Evolutionary conservation across 2,329 filamentous ascomycete genomes (phyloP).

Genomic region (Colletotrichum tofieldiae): DNA sequence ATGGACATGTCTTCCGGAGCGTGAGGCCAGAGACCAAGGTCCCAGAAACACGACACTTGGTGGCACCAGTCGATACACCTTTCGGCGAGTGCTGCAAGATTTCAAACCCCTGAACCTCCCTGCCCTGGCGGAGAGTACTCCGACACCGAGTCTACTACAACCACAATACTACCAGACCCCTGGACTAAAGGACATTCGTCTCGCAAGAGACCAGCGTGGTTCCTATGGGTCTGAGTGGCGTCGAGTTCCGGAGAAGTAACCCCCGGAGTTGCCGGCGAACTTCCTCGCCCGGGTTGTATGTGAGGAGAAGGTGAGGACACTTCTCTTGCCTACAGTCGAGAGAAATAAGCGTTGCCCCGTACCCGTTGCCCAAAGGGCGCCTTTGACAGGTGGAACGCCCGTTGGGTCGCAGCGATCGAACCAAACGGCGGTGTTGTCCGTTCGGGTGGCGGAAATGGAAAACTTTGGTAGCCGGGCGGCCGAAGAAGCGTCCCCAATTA

Average conservation of each 20-base stretch:
- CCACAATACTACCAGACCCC: background rate
- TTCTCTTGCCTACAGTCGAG: background rate
- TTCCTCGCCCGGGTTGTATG: background rate
- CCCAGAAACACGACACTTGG: too few relatives aligned
- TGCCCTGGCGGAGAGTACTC: background rate
- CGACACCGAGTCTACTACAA: background rate
- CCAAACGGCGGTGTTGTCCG: background rate
- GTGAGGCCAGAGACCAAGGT: too few relatives aligned
- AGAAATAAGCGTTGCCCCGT: background rate
- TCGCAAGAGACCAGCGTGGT: background rate
- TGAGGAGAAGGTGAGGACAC: background rate
- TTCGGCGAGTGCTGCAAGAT: background rate
- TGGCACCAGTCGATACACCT: too few relatives aligned
- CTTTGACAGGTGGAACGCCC: too few relatives aligned
- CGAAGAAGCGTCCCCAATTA: background rate
- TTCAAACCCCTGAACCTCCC: background rate
- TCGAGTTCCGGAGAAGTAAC: background rate
- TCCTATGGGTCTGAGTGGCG: background rate
- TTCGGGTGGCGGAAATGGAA: background rate
- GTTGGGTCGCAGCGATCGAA: too few relatives aligned
- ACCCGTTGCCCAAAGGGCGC: too few relatives aligned
- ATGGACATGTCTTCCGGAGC: too few relatives aligned
- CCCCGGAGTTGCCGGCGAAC: background rate
- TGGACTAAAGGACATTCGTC: background rate
- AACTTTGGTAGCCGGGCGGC: too few relatives aligned